phyloP scores from a whole-genome alignment of 352 stramenopile genomes.

The Blastocystis sp. region DNA sequence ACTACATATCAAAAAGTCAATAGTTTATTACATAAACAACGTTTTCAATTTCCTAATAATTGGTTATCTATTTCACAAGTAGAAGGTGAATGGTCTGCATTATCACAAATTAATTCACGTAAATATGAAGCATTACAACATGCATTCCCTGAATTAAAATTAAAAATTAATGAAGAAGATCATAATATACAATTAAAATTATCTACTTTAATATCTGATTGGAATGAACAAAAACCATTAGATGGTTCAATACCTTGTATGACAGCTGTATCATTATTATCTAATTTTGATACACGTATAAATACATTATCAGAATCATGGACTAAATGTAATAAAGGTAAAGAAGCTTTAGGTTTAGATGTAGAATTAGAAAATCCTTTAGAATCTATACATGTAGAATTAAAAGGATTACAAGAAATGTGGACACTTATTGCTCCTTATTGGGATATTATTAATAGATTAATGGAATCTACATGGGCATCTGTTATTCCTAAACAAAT shows the following conservation, averaged over 20 bases:
- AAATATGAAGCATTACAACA: slow-evolving; percentile 69
- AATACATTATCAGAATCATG: slow-evolving; percentile 63
- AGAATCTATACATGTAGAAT: slow-evolving; percentile 53
- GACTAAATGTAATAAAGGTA: slow-evolving; percentile 73
- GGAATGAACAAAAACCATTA: slow-evolving; percentile 58
- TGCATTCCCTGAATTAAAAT: slow-evolving; percentile 80
- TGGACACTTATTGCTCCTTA: slow-evolving; percentile 77
- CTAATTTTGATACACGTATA: slow-evolving; percentile 56
- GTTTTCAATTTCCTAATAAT: slow-evolving; percentile 72
- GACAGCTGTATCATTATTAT: slow-evolving; percentile 53
- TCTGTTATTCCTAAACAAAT: slow-evolving; percentile 76
- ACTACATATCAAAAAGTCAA: slow-evolving; percentile 75
- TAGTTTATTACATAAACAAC: slow-evolving; percentile 76
- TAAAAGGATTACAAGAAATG: slow-evolving; percentile 83
- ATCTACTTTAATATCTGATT: slow-evolving; percentile 50
- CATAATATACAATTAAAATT: slow-evolving; percentile 54
- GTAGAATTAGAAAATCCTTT: slow-evolving; percentile 51
- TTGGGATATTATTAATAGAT: slow-evolving; percentile 59
- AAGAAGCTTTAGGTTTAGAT: slow-evolving; percentile 76
- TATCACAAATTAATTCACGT: slow-evolving; percentile 59
- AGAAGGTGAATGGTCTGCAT: slow-evolving; percentile 79
- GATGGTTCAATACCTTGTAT: slow-evolving; percentile 53
- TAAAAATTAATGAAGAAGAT: slow-evolving; percentile 84
- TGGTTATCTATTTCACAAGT: slow-evolving; percentile 86
- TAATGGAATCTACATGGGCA: slow-evolving; percentile 78